Conservation (phyloP, 139 green algal species). For the Raphidocelis subcapitata region DNA sequence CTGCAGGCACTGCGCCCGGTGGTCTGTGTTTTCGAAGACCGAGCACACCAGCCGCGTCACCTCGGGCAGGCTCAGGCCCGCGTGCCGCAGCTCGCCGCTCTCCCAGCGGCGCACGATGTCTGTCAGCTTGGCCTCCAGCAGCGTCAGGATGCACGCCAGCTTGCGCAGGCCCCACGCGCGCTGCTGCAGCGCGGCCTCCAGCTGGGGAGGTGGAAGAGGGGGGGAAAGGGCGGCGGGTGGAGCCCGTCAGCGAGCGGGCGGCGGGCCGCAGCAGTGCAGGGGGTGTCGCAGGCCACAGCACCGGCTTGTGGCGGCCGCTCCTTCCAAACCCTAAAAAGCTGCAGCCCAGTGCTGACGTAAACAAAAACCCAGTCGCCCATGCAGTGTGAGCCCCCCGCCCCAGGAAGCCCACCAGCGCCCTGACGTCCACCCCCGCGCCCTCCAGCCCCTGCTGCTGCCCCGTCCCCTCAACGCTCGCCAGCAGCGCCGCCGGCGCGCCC, state of each 20-base stretch:
- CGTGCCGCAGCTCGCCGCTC: conserved; percentile 1
- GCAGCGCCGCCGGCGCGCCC: not conserved
- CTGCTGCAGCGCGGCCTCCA: conserved; percentile 14
- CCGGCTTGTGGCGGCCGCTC: too few relatives aligned
- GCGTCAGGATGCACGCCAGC: conserved; percentile 3
- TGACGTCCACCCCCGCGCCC: conserved; percentile 5
- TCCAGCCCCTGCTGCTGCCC: not conserved
- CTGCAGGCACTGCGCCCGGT: conserved; percentile 33
- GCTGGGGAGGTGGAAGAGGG: not conserved
- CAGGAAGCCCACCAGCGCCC: conserved; percentile 18
- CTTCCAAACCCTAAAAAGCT: too few relatives aligned
- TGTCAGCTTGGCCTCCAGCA: conserved; percentile 10
- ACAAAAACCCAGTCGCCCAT: too few relatives aligned
- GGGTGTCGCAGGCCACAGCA: too few relatives aligned
- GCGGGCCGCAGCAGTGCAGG: too few relatives aligned
- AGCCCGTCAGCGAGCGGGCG: too few relatives aligned
- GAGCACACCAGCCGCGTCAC: conserved; percentile 26
- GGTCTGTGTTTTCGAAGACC: conserved; percentile 37
- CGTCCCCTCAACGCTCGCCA: conserved; percentile 13
- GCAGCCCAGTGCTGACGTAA: too few relatives aligned
- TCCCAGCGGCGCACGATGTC: conserved; percentile 26
- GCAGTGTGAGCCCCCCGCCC: too few relatives aligned
- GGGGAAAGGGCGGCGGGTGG: too few relatives aligned
- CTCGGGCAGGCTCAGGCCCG: conserved; percentile 11
- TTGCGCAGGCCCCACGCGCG: conserved; percentile 16